These are phyloP conservation scores for Pythium utonaiense DNA, from an alignment of 352 stramenopile genomes.

Conservation along the genomic window DNA sequence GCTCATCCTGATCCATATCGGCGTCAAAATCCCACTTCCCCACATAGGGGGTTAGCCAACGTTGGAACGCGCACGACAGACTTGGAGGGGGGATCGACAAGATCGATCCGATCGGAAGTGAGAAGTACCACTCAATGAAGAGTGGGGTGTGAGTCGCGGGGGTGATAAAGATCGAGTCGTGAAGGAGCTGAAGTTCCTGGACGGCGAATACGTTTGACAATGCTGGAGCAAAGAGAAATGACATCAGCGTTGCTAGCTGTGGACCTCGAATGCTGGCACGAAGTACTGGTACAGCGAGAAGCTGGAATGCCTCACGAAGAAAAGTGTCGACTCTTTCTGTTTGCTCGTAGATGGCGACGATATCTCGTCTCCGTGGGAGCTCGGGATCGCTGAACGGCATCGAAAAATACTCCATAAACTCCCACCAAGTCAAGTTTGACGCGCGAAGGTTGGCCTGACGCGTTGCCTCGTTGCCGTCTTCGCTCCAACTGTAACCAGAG, in stretches of 20 bases:
- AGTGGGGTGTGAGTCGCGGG: conserved; percentile 37
- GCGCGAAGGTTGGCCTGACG: conserved; percentile 38
- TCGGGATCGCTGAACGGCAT: conserved; percentile 70
- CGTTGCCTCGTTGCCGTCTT: conserved; percentile 42
- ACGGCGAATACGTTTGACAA: conserved; percentile 79
- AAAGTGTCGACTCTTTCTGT: conserved; percentile 60
- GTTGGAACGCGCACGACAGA: conserved; percentile 67
- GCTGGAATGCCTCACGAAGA: conserved; percentile 38
- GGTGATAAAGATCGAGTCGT: conserved; percentile 54
- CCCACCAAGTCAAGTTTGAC: conserved; percentile 49
- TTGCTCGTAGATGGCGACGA: conserved; percentile 60
- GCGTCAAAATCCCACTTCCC: conserved; percentile 31
- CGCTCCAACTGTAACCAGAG: conserved; percentile 44
- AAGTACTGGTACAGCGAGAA: conserved; percentile 50
- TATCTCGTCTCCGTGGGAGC: conserved; percentile 50
- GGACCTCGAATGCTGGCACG: conserved; percentile 20
- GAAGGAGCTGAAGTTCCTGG: conserved; percentile 69
- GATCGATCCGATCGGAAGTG: conserved; percentile 55
- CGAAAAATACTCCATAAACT: conserved; percentile 81
- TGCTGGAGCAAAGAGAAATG: conserved; percentile 65
- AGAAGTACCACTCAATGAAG: conserved; percentile 85
- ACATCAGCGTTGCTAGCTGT: conserved; percentile 43
- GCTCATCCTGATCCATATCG: conserved; percentile 30
- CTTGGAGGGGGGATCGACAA: conserved; percentile 58
- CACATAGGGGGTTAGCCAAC: conserved; percentile 71